Evolutionary conservation across 2,329 filamentous ascomycete genomes (phyloP).

Genomic region (Pestalotiopsis sp.): DNA sequence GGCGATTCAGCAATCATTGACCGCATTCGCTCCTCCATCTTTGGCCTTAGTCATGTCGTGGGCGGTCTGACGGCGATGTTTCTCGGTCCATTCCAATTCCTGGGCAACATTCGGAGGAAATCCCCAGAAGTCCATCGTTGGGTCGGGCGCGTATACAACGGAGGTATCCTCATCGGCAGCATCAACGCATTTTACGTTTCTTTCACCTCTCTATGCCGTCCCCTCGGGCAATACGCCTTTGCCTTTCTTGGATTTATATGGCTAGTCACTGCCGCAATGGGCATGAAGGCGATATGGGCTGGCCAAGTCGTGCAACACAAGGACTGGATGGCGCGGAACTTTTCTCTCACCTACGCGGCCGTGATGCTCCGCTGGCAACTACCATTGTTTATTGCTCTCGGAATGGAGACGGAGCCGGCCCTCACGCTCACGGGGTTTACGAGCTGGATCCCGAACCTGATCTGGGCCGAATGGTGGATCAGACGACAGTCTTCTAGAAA

Average conservation of each 20-base stretch:
- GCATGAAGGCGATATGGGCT: not conserved
- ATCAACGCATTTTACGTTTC: not conserved
- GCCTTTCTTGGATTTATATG: not conserved
- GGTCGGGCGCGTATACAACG: not conserved
- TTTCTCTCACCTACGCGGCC: not conserved
- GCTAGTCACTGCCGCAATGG: not conserved
- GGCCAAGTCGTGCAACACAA: not conserved
- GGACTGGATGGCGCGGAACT: not conserved
- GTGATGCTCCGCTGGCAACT: not conserved
- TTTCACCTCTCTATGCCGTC: not conserved
- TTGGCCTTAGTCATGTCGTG: not conserved
- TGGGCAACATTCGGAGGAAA: not conserved
- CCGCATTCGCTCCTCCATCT: not conserved
- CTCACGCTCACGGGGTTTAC: not conserved
- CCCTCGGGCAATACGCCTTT: not conserved
- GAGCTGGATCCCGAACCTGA: not conserved
- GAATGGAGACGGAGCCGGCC: not conserved
- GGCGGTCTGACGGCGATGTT: not conserved
- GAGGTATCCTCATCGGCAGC: not conserved
- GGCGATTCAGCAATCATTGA: not conserved
- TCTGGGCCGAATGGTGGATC: not conserved
- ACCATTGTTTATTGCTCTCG: not conserved
- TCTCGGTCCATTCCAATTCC: not conserved
- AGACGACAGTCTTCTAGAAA: not conserved
- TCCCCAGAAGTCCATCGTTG: not conserved